These are phyloP conservation scores for Nemania sp. DNA, from an alignment of 2,329 filamentous ascomycete genomes.

Conservation along the genomic window DNA sequence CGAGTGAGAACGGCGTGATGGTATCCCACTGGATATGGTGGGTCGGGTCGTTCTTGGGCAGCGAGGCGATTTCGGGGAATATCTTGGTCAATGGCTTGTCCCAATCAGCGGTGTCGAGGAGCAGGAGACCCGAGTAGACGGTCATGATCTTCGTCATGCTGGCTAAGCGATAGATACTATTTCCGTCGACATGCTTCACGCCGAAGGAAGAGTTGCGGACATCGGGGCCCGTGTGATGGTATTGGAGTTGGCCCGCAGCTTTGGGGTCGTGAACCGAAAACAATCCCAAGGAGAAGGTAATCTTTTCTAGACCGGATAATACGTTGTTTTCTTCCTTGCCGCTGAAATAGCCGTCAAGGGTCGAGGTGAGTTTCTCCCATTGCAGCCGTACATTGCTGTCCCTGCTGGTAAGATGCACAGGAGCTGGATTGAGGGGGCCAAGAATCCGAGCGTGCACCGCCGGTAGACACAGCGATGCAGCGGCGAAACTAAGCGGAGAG, in stretches of 20 bases:
- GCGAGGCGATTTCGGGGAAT: conserved; percentile 38
- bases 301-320: conserved; percentile 36
- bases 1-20: conserved; percentile 41
- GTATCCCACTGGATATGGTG: conserved; percentile 40
- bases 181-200: conserved; percentile 44
- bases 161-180: conserved; percentile 50
- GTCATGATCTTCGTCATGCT: conserved; percentile 48
- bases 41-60: conserved; percentile 28
- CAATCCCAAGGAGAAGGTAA: conserved; percentile 47
- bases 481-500: neutral
- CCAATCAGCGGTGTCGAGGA: conserved; percentile 43
- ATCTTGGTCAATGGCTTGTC: conserved; percentile 40
- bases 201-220: conserved; percentile 40
- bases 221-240: conserved; percentile 43
- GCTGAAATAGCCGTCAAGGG: conserved; percentile 31
- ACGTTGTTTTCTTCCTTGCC: conserved; percentile 20
- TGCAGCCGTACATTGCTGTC: conserved; percentile 39
- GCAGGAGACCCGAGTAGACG: conserved; percentile 44
- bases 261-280: conserved; percentile 45
- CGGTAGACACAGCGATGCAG: conserved; percentile 20
- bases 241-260: conserved; percentile 39
- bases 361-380: conserved; percentile 43
- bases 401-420: conserved; percentile 41
- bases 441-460: conserved; percentile 28
- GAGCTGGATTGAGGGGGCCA: conserved; percentile 43